A percentile compares a stretch with the other conserved stretches of the same genome.
Evolutionary conservation across 306 rosid genomes (phyloP).

Genomic region (Ziziphus jujuba): DNA sequence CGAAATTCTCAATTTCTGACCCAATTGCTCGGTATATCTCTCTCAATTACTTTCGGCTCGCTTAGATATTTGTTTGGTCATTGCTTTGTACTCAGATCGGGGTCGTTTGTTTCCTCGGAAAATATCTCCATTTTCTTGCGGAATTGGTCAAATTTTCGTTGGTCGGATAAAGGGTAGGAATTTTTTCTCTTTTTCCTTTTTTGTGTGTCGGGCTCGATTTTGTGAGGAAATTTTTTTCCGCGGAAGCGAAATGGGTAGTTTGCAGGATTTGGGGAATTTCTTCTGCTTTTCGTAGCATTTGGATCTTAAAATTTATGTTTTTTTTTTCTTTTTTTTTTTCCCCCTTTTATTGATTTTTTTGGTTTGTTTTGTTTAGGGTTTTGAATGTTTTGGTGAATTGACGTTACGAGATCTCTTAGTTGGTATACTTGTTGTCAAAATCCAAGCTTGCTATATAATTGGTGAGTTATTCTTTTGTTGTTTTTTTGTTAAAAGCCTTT

Average conservation of each 20-base stretch:
- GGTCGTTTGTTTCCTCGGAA: conserved; percentile 11
- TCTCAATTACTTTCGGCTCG: background rate
- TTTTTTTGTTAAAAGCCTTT: background rate
- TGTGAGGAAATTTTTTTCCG: background rate
- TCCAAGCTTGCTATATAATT: conserved; percentile 21
- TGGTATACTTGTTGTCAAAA: background rate
- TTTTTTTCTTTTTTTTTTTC: background rate
- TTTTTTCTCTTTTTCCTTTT: background rate
- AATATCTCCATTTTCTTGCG: background rate
- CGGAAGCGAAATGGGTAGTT: background rate
- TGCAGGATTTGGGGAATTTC: background rate
- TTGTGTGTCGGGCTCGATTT: no score
- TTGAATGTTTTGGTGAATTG: conserved; percentile 10
- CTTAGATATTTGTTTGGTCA: background rate
- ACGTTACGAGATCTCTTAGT: conserved; percentile 27
- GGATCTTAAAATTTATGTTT: conserved; percentile 1
- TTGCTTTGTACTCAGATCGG: conserved; percentile 28
- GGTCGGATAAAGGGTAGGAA: background rate
- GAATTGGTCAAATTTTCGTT: background rate
- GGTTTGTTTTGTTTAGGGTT: conserved; percentile 26
- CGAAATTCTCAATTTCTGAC: conserved; percentile 6
- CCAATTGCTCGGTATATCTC: conserved; percentile 20
- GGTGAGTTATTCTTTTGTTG: conserved; percentile 11
- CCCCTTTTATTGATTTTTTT: background rate
- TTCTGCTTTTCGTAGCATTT: background rate